phyloP scores from a whole-genome alignment of 2,329 filamentous ascomycete species.

The Davidsoniella neocaledoniae region DNA sequence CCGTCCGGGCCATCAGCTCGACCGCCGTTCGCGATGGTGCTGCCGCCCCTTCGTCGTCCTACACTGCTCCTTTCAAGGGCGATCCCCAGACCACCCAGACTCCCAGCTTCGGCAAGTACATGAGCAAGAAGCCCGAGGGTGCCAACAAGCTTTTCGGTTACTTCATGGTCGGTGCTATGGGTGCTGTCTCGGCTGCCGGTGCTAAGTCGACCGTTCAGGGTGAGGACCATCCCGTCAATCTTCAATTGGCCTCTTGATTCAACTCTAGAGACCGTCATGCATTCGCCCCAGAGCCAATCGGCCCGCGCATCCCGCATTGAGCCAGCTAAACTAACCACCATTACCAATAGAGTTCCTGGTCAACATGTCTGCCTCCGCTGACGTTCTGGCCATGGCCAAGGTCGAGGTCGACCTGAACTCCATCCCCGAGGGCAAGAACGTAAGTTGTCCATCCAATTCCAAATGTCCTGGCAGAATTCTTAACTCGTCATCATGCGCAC shows the following conservation, averaged over 20 bases:
- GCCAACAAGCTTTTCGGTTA: constrained; percentile 84
- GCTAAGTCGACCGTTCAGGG: constrained; percentile 97
- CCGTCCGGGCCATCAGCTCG: constrained; percentile 39
- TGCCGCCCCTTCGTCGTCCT: constrained; percentile 28
- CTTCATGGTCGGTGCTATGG: constrained; percentile 97
- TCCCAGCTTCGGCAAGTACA: constrained; percentile 81
- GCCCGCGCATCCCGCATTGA: background rate
- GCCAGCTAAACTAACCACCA: constrained; percentile 1
- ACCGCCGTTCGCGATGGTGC: constrained; percentile 27
- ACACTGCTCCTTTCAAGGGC: constrained; percentile 49
- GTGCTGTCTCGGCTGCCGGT: constrained; percentile 76
- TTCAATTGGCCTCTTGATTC: background rate
- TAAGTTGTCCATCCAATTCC: constrained; percentile 29
- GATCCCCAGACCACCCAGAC: constrained; percentile 47
- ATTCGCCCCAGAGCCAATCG: constrained; percentile 1
- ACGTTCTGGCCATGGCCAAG: constrained; percentile 98
- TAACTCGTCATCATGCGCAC: constrained; percentile 11
- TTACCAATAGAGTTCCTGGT: constrained; percentile 73
- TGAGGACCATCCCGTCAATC: constrained; percentile 31
- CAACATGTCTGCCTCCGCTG: constrained; percentile 99
- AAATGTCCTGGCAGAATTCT: background rate
- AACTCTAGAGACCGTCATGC: background rate
- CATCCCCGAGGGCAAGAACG: constrained; percentile 99
- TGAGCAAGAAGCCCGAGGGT: constrained; percentile 48
- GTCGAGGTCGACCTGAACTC: constrained; percentile 86